Percentiles rank a stretch among this genome's conserved stretches.
Evolutionary conservation across 2,329 filamentous ascomycete species (phyloP).

Genomic region (Aspergillus sp.): DNA sequence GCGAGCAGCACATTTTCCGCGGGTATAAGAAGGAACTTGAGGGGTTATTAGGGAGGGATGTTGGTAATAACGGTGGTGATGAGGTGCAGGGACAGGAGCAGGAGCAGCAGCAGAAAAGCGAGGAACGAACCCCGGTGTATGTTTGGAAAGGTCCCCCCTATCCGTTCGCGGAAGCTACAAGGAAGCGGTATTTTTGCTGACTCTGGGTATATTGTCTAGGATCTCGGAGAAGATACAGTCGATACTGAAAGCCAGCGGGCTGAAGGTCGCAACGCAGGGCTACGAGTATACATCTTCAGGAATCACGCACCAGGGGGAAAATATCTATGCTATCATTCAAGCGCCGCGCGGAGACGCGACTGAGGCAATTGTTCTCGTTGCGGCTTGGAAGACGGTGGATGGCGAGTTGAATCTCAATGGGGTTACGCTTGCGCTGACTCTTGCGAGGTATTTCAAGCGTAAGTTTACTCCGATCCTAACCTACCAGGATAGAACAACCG

Average conservation of each 20-base stretch:
- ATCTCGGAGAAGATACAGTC: conserved; percentile 71
- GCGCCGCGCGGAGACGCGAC: conserved; percentile 94
- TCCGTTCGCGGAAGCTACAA: background rate
- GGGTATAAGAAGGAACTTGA: conserved; percentile 86
- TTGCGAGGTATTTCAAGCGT: conserved; percentile 94
- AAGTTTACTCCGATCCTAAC: conserved; percentile 20
- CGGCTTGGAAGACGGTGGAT: conserved; percentile 81
- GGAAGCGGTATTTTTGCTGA: conserved; percentile 11
- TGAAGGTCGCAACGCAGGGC: conserved; percentile 85
- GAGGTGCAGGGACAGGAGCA: conserved; percentile 8
- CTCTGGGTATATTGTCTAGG: conserved; percentile 18
- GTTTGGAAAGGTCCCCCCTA: conserved; percentile 6
- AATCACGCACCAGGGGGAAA: conserved; percentile 73
- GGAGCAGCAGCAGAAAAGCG: conserved; percentile 12
- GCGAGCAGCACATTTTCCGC: conserved; percentile 90
- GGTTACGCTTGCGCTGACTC: conserved; percentile 78
- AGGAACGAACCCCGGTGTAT: conserved; percentile 30
- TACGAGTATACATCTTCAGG: conserved; percentile 83
- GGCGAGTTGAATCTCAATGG: conserved; percentile 81
- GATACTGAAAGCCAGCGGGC: conserved; percentile 73
- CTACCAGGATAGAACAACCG: too few species aligned
- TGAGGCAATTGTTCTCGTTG: conserved; percentile 90
- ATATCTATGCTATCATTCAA: conserved; percentile 89
- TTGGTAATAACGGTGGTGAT: conserved; percentile 13
- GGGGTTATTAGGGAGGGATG: conserved; percentile 31